Evolutionary conservation across 2,329 filamentous ascomycete genomes (phyloP).

Genomic region (Alternaria rosae): DNA sequence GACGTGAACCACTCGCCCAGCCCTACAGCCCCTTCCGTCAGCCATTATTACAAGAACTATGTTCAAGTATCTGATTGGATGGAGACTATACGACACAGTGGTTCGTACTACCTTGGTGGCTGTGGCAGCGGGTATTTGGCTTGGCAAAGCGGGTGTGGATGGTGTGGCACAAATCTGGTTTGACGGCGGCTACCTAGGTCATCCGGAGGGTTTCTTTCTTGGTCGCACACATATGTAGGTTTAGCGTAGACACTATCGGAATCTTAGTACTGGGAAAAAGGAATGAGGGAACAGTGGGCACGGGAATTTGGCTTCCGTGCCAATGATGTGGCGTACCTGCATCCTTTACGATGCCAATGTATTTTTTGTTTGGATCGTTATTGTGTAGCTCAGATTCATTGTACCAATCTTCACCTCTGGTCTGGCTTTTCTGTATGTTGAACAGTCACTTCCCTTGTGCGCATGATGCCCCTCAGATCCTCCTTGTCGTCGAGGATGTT

Average conservation of each 20-base stretch:
- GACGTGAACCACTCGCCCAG: background rate
- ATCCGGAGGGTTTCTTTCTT: background rate
- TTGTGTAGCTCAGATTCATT: background rate
- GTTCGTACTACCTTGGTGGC: constrained; percentile 17
- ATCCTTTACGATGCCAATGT: constrained; percentile 35
- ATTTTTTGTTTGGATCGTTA: background rate
- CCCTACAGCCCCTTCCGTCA: background rate
- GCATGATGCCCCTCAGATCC: background rate
- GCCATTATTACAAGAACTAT: background rate
- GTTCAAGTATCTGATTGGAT: background rate
- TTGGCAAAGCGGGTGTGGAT: constrained; percentile 12
- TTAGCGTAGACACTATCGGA: background rate
- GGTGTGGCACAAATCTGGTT: background rate
- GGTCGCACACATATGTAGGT: background rate
- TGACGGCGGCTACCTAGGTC: background rate
- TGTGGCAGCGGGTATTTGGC: constrained; percentile 27
- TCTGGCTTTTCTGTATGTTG: background rate
- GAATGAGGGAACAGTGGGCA: background rate
- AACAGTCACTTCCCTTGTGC: background rate
- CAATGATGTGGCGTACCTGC: background rate
- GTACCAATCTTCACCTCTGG: background rate
- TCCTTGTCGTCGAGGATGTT: background rate
- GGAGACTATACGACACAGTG: background rate
- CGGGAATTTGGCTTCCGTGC: background rate
- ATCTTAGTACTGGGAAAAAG: background rate